Evolutionary conservation across 495 filamentous ascomycete genomes (phyloP), one percentile per base, ranked within the genome.

Genomic region (Penicillium nucicola): DNA sequence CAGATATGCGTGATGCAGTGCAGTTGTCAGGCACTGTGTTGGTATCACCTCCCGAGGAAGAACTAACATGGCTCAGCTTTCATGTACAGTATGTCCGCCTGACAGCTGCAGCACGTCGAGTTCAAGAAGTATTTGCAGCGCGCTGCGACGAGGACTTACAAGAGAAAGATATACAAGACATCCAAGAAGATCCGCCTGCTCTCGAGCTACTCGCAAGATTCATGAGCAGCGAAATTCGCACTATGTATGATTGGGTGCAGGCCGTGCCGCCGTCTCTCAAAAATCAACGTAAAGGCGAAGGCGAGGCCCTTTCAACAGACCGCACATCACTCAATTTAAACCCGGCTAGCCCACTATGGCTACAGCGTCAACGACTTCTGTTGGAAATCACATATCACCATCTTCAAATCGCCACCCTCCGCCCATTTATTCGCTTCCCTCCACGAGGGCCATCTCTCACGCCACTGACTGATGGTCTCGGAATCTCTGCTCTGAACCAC

Each of bases 221-320:
- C 31, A 64, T 78, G 15, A 40, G 49, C 2, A 42, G 48, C 2
- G 53, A 50, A 9, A 61, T 73, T 37, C 40, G 58, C 35, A 11
- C 15, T 3, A 30, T 76, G 20, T 52, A 62, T 19, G 44, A 40
- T n/a, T 79, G 74, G 75, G 42, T 56, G 11, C 41, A 61, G 6
- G 44, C 68, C 2, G 69, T 79, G 1, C 75, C 76, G 0, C 40
- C 57, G 1, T 58, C 56, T 0, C 40, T 77, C 15, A 72, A 71
- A 36, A 68, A 41, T 6, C 35, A 50, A 30, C 62, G 77, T 13
- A 59, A 61, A 10, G 50, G 52, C 13, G 14, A 45, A 8, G 72
- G 68, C 5, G 53, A 62, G 22, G 57, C 71, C 10, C 71, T 75
- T 32, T 72, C 76, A 13, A 71, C 65, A 2, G 69, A 74, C 36